Evolutionary conservation across 1,284 basidiomycete genomes (phyloP).

Genomic region (Ceratobasidium sp.): DNA sequence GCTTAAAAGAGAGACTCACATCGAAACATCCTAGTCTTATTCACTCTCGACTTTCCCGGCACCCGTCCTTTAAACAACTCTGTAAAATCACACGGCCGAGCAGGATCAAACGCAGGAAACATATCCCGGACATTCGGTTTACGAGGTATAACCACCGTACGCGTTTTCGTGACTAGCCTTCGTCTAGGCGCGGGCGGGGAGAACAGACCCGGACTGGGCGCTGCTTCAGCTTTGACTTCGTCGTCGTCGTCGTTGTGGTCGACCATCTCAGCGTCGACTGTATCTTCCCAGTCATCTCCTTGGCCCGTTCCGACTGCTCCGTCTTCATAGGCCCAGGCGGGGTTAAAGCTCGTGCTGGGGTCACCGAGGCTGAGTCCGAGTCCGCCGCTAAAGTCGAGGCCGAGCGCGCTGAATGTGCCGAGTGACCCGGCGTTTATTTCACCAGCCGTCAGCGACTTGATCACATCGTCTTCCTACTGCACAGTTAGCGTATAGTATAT

Average conservation of each 20-base stretch:
- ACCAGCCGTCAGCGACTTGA: conserved; percentile 31
- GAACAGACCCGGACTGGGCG: conserved; percentile 38
- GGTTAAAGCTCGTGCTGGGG: conserved; percentile 29
- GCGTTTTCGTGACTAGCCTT: conserved; percentile 57
- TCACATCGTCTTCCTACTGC: conserved; percentile 40
- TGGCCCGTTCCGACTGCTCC: conserved; percentile 76
- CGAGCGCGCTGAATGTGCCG: conserved; percentile 38
- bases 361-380: conserved; percentile 36
- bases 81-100: conserved; percentile 87
- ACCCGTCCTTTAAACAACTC: conserved; percentile 90
- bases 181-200: conserved; percentile 31
- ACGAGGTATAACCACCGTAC: conserved; percentile 71
- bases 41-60: conserved; percentile 76
- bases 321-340: conserved; percentile 68
- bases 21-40: conserved; percentile 74
- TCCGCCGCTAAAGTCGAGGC: conserved; percentile 42
- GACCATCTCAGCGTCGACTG: conserved; percentile 82
- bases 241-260: conserved; percentile 66
- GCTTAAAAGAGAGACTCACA: conserved; percentile 52
- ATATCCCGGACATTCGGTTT: conserved; percentile 85
- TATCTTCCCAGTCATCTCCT: conserved; percentile 87
- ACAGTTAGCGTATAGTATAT: background rate
- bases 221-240: conserved; percentile 48
- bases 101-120: conserved; percentile 88
- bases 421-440: conserved; percentile 36